Evolutionary conservation across 2,329 filamentous ascomycete species (phyloP).

Genomic region (Fusarium nisikadoi): DNA sequence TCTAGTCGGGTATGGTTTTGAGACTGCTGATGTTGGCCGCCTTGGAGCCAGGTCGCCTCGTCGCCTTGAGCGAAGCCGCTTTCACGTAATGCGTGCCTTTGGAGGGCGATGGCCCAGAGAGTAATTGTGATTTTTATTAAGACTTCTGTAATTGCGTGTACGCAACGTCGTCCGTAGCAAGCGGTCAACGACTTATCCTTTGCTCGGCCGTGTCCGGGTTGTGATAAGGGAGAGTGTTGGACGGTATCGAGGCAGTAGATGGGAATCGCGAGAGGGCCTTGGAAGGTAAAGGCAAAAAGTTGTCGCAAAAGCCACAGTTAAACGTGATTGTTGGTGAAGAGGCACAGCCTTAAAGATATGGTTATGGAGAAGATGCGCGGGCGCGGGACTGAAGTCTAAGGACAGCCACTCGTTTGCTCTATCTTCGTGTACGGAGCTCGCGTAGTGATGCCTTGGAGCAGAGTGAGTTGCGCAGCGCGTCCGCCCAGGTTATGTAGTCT

Average conservation of each 20-base stretch:
- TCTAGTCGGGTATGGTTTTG: constrained; percentile 25
- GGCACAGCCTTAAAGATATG: constrained; percentile 22
- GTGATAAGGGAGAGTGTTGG: not conserved
- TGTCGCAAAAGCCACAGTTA: constrained; percentile 21
- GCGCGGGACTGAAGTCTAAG: not conserved
- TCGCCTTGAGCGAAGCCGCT: constrained; percentile 7
- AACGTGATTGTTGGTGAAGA: constrained; percentile 10
- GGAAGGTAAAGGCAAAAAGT: not conserved
- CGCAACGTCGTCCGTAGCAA: constrained; percentile 20
- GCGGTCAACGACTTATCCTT: constrained; percentile 12
- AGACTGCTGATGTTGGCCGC: constrained; percentile 17
- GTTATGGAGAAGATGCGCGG: constrained; percentile 5
- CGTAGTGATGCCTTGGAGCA: constrained; percentile 26
- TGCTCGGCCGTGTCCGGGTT: constrained; percentile 11
- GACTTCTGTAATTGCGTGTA: constrained; percentile 4
- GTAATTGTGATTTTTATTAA: constrained; percentile 15
- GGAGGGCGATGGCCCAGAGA: not conserved
- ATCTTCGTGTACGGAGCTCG: constrained; percentile 26
- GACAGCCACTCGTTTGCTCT: constrained; percentile 18
- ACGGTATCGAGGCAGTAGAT: not conserved
- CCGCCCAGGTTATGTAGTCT: constrained; percentile 1
- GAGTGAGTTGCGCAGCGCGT: constrained; percentile 26
- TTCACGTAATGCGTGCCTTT: constrained; percentile 2
- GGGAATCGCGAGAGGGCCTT: constrained; percentile 3
- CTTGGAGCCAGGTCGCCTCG: constrained; percentile 17